These are phyloP conservation scores for Paecilomyces dactylethromorphus DNA, from an alignment of 2,329 filamentous ascomycete genomes.

Conservation along the genomic window DNA sequence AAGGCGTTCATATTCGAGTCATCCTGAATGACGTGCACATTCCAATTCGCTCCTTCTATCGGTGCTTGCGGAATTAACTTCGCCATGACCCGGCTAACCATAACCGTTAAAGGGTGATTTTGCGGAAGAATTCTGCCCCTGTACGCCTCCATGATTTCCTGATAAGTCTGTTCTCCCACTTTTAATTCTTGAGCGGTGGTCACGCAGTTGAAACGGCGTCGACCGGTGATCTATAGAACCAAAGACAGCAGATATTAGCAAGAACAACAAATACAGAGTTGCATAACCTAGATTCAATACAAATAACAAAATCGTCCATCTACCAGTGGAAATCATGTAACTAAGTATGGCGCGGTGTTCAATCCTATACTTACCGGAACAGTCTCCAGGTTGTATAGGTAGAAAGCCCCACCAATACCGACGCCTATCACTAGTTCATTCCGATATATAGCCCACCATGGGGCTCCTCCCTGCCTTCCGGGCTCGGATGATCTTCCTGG, in stretches of 20 bases:
- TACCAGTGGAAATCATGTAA: not conserved
- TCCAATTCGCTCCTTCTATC: constrained; percentile 44
- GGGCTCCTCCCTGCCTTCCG: constrained; percentile 1
- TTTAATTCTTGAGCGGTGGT: constrained; percentile 38
- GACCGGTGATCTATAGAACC: constrained; percentile 41
- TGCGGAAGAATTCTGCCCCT: constrained; percentile 43
- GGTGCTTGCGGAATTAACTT: constrained; percentile 48
- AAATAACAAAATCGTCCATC: not conserved
- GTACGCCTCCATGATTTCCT: constrained; percentile 42
- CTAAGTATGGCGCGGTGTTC: not conserved
- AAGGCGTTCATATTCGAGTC: constrained; percentile 50
- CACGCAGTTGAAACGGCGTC: constrained; percentile 54
- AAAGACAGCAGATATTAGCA: not conserved
- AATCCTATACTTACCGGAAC: constrained; percentile 38
- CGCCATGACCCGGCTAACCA: constrained; percentile 48
- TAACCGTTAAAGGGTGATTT: constrained; percentile 40
- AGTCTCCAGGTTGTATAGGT: constrained; percentile 50
- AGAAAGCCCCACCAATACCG: constrained; percentile 38
- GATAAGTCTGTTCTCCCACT: constrained; percentile 38
- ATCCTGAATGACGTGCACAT: constrained; percentile 53
- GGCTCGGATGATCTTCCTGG: constrained; percentile 9
- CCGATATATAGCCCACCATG: constrained; percentile 15
- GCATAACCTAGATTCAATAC: not conserved
- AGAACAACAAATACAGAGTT: not conserved
- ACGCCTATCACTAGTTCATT: constrained; percentile 31